Conservation (phyloP, 345 rosid genomes). For the Arabidopsis suecica region DNA sequence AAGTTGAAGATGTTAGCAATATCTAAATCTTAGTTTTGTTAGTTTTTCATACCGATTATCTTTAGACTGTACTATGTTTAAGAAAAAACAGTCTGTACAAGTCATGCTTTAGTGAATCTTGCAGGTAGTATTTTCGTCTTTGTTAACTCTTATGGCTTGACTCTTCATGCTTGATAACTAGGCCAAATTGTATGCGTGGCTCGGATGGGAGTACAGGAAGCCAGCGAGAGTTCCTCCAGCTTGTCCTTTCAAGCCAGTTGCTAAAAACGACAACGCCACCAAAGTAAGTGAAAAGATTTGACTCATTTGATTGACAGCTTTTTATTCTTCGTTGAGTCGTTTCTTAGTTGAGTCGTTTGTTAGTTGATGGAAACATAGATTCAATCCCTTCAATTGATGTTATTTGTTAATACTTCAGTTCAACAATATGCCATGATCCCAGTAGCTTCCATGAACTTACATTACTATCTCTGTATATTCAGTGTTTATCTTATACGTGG, state of each 20-base stretch:
- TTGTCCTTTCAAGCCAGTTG: conserved; percentile 76
- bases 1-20: conserved; percentile 20
- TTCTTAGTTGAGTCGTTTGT: conserved; percentile 9
- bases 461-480: background rate
- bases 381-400: background rate
- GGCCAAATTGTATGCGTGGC: conserved; percentile 70
- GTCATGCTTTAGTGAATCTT: conserved; percentile 16
- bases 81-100: background rate
- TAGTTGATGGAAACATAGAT: background rate
- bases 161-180: conserved; percentile 31
- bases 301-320: background rate
- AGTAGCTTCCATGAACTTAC: conserved; percentile 13
- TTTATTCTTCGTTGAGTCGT: background rate
- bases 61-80: background rate
- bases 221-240: conserved; percentile 86
- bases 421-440: conserved; percentile 5
- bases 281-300: conserved; percentile 50
- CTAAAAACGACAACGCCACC: conserved; percentile 45
- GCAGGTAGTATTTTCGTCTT: background rate
- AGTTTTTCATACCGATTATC: background rate
- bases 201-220: conserved; percentile 97
- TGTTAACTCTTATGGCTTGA: conserved; percentile 5
- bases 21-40: background rate
- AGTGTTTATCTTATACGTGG: background rate
- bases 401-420: background rate